These are phyloP conservation scores for Chrysoporthe deuterocubensis DNA, from an alignment of 2,329 filamentous ascomycete genomes.

Conservation along the genomic window DNA sequence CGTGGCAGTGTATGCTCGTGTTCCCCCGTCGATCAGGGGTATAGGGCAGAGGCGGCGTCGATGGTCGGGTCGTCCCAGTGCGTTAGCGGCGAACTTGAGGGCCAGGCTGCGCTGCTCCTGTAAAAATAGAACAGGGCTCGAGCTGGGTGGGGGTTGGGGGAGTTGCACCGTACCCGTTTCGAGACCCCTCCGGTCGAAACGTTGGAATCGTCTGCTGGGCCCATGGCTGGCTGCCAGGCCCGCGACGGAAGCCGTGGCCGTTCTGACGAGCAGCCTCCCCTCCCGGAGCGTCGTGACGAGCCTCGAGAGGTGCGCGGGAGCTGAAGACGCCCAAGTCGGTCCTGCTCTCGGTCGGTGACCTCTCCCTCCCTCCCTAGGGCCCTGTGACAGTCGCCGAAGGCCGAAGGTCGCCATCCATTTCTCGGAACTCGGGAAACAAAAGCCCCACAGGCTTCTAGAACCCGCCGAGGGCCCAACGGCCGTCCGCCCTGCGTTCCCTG, in stretches of 20 bases:
- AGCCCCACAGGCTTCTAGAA: conserved; percentile 7
- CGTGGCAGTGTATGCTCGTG: conserved; percentile 15
- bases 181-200: background rate
- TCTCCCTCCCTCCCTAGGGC: background rate
- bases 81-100: conserved; percentile 4
- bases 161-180: conserved; percentile 7
- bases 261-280: background rate
- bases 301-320: background rate
- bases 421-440: background rate
- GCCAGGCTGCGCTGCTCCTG: background rate
- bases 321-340: no score
- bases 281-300: conserved; percentile 6
- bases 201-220: background rate
- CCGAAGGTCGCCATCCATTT: background rate
- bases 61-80: conserved; percentile 15
- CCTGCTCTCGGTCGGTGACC: no score
- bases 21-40: conserved; percentile 7
- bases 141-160: background rate
- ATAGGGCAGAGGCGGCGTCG: background rate
- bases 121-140: conserved; percentile 14
- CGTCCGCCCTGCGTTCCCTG: background rate
- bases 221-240: conserved; percentile 2
- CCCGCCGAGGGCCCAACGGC: background rate
- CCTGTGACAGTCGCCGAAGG: background rate
- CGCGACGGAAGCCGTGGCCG: background rate